phyloP scores from a whole-genome alignment of 768 basidiomycete species.

The Hysterangium stoloniferum region DNA sequence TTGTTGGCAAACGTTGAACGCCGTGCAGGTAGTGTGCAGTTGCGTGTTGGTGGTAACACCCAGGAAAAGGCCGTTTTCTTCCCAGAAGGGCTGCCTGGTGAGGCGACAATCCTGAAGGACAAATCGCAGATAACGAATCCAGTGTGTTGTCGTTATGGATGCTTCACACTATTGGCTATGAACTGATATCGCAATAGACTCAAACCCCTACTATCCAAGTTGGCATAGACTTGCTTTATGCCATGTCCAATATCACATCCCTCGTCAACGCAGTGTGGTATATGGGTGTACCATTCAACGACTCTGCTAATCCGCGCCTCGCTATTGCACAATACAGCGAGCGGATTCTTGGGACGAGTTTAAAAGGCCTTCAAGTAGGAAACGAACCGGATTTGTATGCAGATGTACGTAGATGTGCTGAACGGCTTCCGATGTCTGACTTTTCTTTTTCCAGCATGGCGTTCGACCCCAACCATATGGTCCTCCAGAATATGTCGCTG shows the following conservation, averaged over 20 bases:
- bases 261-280: conserved; percentile 60
- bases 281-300: conserved; percentile 59
- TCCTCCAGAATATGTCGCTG: conserved; percentile 39
- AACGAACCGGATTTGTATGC: conserved; percentile 78
- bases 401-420: conserved; percentile 11
- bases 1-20: conserved; percentile 63
- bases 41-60: conserved; percentile 77
- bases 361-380: conserved; percentile 66
- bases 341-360: conserved; percentile 51
- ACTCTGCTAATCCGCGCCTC: conserved; percentile 44
- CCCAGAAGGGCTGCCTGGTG: conserved; percentile 39
- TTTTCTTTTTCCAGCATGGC: conserved; percentile 13
- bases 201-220: conserved; percentile 61
- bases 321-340: conserved; percentile 51
- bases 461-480: conserved; percentile 16
- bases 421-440: conserved; percentile 4
- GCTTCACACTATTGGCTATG: background rate
- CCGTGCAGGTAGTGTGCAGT: conserved; percentile 50
- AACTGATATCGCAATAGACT: conserved; percentile 44
- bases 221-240: conserved; percentile 57
- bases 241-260: conserved; percentile 51
- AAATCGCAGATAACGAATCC: conserved; percentile 28
- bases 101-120: conserved; percentile 44
- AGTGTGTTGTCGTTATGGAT: conserved; percentile 21
- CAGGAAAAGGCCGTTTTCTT: conserved; percentile 49